These are phyloP conservation scores for Lactifluus pinguis DNA, from an alignment of 768 basidiomycete species.

Conservation along the genomic window DNA sequence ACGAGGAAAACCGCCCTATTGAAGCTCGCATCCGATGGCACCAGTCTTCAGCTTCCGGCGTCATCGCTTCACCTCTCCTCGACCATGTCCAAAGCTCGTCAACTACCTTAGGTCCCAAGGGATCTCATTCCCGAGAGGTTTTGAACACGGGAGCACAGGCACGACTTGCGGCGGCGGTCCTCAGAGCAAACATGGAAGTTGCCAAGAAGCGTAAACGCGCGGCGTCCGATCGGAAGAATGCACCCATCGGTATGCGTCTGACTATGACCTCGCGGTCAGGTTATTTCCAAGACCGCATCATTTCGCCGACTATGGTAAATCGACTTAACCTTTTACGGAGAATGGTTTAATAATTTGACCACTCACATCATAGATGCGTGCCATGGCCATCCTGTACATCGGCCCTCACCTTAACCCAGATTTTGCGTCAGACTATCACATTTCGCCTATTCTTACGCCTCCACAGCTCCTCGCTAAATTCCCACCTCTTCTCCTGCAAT, in stretches of 20 bases:
- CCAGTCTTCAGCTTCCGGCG: conserved; percentile 1
- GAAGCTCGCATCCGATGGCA: conserved; percentile 49
- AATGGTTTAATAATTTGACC: not conserved
- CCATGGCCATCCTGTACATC: conserved; percentile 97
- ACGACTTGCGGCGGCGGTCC: conserved; percentile 14
- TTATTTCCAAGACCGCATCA: conserved; percentile 88
- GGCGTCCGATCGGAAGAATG: conserved; percentile 22
- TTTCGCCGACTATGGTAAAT: conserved; percentile 93
- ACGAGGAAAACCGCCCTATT: conserved; percentile 69
- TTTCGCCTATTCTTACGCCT: conserved; percentile 91
- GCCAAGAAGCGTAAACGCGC: conserved; percentile 15
- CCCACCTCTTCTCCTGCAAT: conserved; percentile 88
- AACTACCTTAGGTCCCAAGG: not conserved
- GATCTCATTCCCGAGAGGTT: not conserved
- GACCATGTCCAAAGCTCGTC: not conserved
- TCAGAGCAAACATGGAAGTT: conserved; percentile 15
- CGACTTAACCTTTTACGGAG: conserved; percentile 1
- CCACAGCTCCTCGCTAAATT: conserved; percentile 79
- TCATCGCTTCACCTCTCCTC: not conserved
- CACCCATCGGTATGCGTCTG: conserved; percentile 73
- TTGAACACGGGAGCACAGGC: conserved; percentile 10
- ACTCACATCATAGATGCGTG: conserved; percentile 69
- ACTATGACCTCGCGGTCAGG: conserved; percentile 95
- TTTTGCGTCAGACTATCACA: conserved; percentile 89
- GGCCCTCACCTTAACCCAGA: conserved; percentile 92